Percentiles rank a stretch among this genome's conserved stretches.
Conservation (phyloP, 2,329 filamentous ascomycete species). For the Scopulariopsis brevicaulis region DNA sequence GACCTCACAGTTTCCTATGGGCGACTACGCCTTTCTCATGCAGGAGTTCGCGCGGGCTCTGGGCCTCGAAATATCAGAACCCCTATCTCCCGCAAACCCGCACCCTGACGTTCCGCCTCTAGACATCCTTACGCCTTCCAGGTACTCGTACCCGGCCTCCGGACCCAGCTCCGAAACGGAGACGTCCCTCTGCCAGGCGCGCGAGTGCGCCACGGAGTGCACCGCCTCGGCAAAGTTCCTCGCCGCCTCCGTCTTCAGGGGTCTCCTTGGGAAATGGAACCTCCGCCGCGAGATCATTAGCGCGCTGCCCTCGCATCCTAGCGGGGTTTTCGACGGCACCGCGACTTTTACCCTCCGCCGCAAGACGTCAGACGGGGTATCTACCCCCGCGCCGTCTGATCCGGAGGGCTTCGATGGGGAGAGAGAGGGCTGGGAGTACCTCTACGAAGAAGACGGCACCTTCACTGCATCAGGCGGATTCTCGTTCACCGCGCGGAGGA, state of each 20-base stretch:
- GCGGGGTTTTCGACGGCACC: conserved; percentile 52
- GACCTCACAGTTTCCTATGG: conserved; percentile 68
- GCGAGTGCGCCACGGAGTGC: conserved; percentile 25
- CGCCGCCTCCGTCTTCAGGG: conserved; percentile 56
- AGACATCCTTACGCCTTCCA: conserved; percentile 43
- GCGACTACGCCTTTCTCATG: conserved; percentile 68
- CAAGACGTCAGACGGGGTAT: conserved; percentile 41
- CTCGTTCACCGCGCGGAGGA: conserved; percentile 46
- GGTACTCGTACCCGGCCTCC: conserved; percentile 29
- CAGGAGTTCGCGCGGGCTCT: conserved; percentile 55
- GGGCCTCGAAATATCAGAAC: conserved; percentile 30
- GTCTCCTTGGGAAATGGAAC: conserved; percentile 59
- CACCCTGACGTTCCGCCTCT: conserved; percentile 11
- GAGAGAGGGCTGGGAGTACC: conserved; percentile 41
- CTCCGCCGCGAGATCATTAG: conserved; percentile 46
- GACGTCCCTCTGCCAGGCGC: conserved; percentile 33
- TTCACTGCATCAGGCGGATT: conserved; percentile 47
- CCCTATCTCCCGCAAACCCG: conserved; percentile 8
- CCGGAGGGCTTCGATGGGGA: conserved; percentile 13
- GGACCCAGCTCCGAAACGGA: conserved; percentile 26
- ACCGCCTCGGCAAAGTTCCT: conserved; percentile 39
- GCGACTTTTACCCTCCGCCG: conserved; percentile 52
- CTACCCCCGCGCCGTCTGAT: conserved; percentile 14
- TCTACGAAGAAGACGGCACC: conserved; percentile 57
- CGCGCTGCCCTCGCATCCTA: conserved; percentile 44